Conservation (phyloP, 768 basidiomycete genomes). For the Gyrodon lividus region DNA sequence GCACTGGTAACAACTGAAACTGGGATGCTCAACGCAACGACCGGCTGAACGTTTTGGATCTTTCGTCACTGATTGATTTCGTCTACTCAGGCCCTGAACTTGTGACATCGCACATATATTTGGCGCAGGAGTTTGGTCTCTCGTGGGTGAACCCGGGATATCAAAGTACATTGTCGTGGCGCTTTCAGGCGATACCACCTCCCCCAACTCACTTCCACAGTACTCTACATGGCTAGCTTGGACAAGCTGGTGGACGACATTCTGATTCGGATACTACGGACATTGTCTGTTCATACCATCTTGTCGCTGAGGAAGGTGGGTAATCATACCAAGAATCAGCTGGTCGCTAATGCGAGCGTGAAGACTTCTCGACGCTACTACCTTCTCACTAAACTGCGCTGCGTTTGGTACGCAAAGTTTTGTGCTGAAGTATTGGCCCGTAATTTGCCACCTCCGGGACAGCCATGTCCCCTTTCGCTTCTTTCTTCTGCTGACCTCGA, state of each 20-base stretch:
- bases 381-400: slow-evolving; percentile 21
- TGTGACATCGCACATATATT: slow-evolving; percentile 1
- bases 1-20: not conserved
- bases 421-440: slow-evolving; percentile 23
- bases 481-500: slow-evolving; percentile 26
- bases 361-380: slow-evolving; percentile 32
- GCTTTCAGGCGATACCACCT: not conserved
- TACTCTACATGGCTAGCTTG: slow-evolving; percentile 5
- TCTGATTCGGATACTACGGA: slow-evolving; percentile 19
- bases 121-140: not conserved
- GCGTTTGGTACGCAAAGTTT: slow-evolving; percentile 24
- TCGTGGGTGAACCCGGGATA: not conserved
- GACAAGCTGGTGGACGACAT: slow-evolving; percentile 31
- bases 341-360: not conserved
- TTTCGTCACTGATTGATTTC: not conserved
- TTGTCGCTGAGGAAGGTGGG: slow-evolving; percentile 27
- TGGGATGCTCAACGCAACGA: not conserved
- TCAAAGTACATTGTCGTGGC: not conserved
- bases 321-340: not conserved
- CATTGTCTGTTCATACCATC: slow-evolving; percentile 11
- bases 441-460: slow-evolving; percentile 23
- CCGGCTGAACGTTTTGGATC: not conserved
- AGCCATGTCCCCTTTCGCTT: slow-evolving; percentile 1
- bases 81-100: not conserved
- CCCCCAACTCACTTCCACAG: too few relatives aligned